phyloP scores from a whole-genome alignment of 176 grass and related monocot genomes.

The Raddia guianensis region DNA sequence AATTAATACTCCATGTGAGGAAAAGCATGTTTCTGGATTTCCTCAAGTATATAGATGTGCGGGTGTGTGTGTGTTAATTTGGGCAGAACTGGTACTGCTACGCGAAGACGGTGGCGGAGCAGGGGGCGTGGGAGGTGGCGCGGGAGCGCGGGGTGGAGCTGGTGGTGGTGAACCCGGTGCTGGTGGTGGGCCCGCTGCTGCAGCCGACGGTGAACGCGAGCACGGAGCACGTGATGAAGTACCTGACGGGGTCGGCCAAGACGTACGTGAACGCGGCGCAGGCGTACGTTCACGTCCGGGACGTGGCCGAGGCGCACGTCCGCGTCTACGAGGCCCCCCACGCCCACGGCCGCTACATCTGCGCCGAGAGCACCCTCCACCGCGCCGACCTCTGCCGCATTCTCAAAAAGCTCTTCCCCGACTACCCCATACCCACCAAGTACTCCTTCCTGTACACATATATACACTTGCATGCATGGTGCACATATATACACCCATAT shows the following conservation, averaged over 20 bases:
- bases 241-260: constrained; percentile 70
- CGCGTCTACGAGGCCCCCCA: constrained; percentile 53
- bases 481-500: no score
- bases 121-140: constrained; percentile 59
- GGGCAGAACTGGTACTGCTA: constrained; percentile 91
- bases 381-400: constrained; percentile 68
- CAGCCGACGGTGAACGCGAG: constrained; percentile 72
- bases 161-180: constrained; percentile 67
- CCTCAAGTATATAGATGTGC: no score
- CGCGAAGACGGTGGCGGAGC: constrained; percentile 71
- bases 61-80: no score
- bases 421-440: constrained; percentile 78
- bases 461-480: no score
- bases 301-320: constrained; percentile 79
- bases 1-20: neutral
- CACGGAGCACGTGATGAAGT: constrained; percentile 61
- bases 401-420: constrained; percentile 77
- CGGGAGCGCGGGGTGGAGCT: constrained; percentile 40
- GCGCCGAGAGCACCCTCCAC: constrained; percentile 79
- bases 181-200: constrained; percentile 66
- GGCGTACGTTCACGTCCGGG: constrained; percentile 76
- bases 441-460: neutral
- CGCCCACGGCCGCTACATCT: constrained; percentile 74
- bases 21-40: neutral
- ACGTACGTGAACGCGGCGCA: constrained; percentile 71